Conservation (phyloP, 768 basidiomycete species). For the Amanita brunnescens region DNA sequence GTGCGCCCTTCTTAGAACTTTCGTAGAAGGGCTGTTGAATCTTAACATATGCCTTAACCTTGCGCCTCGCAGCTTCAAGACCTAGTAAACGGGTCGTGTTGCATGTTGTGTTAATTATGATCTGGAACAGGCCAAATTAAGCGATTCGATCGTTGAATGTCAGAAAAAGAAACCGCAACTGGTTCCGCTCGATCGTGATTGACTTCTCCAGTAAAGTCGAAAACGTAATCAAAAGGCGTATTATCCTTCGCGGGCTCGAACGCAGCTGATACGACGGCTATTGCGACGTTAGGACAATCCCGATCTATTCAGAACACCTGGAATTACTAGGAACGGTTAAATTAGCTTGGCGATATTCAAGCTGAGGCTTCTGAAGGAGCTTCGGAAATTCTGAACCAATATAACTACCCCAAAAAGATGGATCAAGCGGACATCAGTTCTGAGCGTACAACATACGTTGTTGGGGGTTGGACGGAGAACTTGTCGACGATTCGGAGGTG, state of each 20-base stretch:
- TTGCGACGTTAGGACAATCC: conserved; percentile 10
- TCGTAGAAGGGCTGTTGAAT: conserved; percentile 76
- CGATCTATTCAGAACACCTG: conserved; percentile 6
- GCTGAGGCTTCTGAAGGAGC: conserved; percentile 54
- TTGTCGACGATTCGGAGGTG: conserved; percentile 68
- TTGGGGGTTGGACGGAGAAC: conserved; percentile 64
- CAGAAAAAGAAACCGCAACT: conserved; percentile 31
- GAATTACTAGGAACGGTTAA: conserved; percentile 61
- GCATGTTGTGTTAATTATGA: conserved; percentile 72
- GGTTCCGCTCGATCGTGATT: conserved; percentile 66
- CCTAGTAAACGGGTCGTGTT: conserved; percentile 60
- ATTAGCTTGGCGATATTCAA: conserved; percentile 80
- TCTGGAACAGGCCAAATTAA: conserved; percentile 30
- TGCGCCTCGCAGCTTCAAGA: conserved; percentile 69
- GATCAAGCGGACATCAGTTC: conserved; percentile 15
- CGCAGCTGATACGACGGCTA: conserved; percentile 57
- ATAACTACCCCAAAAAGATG: conserved; percentile 39
- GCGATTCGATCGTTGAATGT: conserved; percentile 4
- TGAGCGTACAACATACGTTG: conserved; percentile 44
- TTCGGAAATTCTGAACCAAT: conserved; percentile 69
- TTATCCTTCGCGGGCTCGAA: conserved; percentile 69
- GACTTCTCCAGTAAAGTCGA: conserved; percentile 80
- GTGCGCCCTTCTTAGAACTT: conserved; percentile 52
- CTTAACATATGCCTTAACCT: conserved; percentile 72
- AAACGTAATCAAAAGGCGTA: conserved; percentile 69